Percentiles rank a stretch among this genome's conserved stretches.
Evolutionary conservation across 495 filamentous ascomycete species (phyloP).

Genomic region (Hyaloscypha finlandica): DNA sequence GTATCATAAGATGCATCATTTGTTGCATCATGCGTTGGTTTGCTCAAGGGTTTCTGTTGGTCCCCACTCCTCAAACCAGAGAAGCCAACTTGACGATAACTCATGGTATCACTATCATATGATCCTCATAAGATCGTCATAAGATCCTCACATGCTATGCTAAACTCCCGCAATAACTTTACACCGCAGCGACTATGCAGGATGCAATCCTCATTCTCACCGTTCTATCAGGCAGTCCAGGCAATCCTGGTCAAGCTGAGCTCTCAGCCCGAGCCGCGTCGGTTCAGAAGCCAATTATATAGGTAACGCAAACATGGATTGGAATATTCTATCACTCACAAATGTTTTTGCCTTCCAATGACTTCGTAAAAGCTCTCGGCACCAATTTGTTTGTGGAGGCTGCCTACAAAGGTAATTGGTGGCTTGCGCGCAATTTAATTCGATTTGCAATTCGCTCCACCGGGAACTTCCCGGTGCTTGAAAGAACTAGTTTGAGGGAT

Average conservation of each 20-base stretch:
- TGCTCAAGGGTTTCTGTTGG: neutral
- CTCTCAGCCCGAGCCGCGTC: neutral
- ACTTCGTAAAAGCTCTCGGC: too few species aligned
- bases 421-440: neutral
- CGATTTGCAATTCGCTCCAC: neutral
- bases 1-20: constrained; percentile 15
- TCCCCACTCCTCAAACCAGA: neutral
- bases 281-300: neutral
- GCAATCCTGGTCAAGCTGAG: neutral
- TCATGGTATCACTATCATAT: neutral
- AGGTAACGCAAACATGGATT: neutral
- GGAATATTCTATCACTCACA: neutral
- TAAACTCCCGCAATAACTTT: neutral
- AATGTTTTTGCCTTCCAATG: neutral
- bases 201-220: neutral
- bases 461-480: neutral
- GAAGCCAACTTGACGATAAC: neutral
- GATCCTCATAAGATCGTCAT: neutral
- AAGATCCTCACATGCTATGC: neutral
- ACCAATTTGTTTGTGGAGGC: neutral
- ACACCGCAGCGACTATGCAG: neutral
- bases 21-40: neutral
- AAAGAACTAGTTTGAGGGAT: neutral
- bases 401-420: neutral
- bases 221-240: neutral